Conservation (phyloP, 2,329 filamentous ascomycete species). For the Apiospora aurea region DNA sequence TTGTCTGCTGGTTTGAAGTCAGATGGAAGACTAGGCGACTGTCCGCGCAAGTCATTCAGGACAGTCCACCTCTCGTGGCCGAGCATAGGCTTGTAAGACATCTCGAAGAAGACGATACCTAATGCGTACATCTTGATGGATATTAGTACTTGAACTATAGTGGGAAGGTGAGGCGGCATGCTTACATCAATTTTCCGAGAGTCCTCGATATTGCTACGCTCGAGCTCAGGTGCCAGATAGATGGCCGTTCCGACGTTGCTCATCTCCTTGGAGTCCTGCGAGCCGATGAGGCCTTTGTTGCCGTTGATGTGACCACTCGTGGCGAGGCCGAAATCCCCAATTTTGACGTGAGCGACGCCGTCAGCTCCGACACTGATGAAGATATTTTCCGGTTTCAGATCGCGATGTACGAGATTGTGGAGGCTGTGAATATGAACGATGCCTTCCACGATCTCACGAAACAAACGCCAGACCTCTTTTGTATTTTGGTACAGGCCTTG, state of each 20-base stretch:
- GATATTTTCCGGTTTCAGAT: constrained; percentile 96
- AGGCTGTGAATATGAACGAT: constrained; percentile 87
- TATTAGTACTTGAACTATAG: constrained; percentile 31
- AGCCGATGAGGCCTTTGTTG: constrained; percentile 57
- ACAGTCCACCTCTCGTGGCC: constrained; percentile 71
- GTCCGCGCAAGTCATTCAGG: constrained; percentile 72
- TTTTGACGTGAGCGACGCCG: constrained; percentile 86
- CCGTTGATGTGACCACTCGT: constrained; percentile 82
- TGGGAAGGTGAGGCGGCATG: constrained; percentile 30
- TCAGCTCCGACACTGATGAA: constrained; percentile 79
- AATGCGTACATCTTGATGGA: constrained; percentile 85
- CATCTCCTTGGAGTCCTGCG: constrained; percentile 66
- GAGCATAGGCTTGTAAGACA: constrained; percentile 75
- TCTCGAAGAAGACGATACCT: constrained; percentile 98
- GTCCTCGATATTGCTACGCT: constrained; percentile 47
- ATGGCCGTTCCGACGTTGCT: constrained; percentile 79
- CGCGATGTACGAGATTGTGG: constrained; percentile 86
- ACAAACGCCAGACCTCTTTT: constrained; percentile 86
- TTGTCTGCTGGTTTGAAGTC: constrained; percentile 76
- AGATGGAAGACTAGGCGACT: constrained; percentile 71
- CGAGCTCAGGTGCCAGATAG: constrained; percentile 90
- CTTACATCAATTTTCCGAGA: constrained; percentile 90
- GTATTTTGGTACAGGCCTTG: constrained; percentile 76
- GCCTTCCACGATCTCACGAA: constrained; percentile 90
- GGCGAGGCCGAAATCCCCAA: constrained; percentile 94